Evolutionary conservation across 73 alveolate species (phyloP).

Genomic region (Paraurostyla sp.): DNA sequence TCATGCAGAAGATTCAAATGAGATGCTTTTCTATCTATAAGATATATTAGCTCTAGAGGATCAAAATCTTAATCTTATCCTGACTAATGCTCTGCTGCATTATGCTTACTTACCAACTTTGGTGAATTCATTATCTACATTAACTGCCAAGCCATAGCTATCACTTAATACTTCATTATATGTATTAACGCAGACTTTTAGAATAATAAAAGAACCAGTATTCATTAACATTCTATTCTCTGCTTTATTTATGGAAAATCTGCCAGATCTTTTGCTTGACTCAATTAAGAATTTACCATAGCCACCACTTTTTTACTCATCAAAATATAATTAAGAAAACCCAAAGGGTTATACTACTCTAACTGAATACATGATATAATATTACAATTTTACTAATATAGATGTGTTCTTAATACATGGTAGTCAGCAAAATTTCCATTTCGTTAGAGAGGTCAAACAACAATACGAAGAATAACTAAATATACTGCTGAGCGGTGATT

Average conservation of each 20-base stretch:
- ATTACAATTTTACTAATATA: background rate
- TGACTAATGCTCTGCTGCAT: slow-evolving; percentile 52
- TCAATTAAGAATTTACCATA: background rate
- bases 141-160: slow-evolving; percentile 34
- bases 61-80: background rate
- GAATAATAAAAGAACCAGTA: slow-evolving; percentile 31
- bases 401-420: slow-evolving; percentile 47
- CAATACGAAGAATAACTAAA: background rate
- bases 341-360: background rate
- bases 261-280: background rate
- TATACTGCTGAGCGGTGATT: background rate
- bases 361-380: background rate
- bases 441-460: background rate
- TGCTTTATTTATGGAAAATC: slow-evolving; percentile 2
- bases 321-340: background rate
- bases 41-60: slow-evolving; percentile 52
- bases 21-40: slow-evolving; percentile 57
- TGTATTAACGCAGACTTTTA: slow-evolving; percentile 65
- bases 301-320: background rate
- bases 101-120: slow-evolving; percentile 67
- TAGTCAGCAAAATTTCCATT: background rate
- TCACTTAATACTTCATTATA: slow-evolving; percentile 52
- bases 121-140: slow-evolving; percentile 30
- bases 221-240: slow-evolving; percentile 10
- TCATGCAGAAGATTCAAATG: slow-evolving; percentile 71